phyloP scores from a whole-genome alignment of 208 protist genomes.

The Lotmaria passim region DNA sequence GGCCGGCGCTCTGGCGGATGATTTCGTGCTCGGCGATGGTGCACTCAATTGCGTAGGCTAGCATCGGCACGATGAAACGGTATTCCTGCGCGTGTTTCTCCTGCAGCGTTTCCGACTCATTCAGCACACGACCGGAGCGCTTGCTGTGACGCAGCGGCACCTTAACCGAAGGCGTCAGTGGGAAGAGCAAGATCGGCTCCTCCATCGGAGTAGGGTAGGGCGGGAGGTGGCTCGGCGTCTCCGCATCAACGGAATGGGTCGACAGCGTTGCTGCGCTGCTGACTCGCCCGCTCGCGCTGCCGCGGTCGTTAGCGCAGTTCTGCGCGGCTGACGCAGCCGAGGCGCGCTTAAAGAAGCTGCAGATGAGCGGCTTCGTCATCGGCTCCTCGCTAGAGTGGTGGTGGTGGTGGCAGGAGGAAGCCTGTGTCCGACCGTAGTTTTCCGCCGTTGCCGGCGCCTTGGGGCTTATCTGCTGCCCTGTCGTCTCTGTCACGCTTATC shows the following conservation, averaged over 20 bases:
- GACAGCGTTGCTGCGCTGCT: not conserved
- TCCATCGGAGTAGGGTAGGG: slow-evolving; percentile 19
- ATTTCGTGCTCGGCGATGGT: slow-evolving; percentile 56
- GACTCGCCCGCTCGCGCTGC: not conserved
- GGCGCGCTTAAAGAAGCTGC: slow-evolving; percentile 29
- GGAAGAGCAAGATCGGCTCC: slow-evolving; percentile 35
- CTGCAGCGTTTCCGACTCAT: slow-evolving; percentile 74
- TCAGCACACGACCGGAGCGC: slow-evolving; percentile 48
- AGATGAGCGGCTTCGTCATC: slow-evolving; percentile 37
- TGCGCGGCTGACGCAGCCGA: not conserved
- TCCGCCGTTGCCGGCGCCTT: not conserved
- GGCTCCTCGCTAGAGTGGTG: slow-evolving; percentile 9
- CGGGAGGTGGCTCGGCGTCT: not conserved
- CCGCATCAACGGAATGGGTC: not conserved
- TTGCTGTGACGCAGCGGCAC: slow-evolving; percentile 42
- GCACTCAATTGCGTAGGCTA: slow-evolving; percentile 51
- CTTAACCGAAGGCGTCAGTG: slow-evolving; percentile 41
- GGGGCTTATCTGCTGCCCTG: not conserved
- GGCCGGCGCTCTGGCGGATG: slow-evolving; percentile 16
- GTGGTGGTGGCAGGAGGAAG: not conserved
- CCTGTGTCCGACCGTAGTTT: slow-evolving; percentile 5
- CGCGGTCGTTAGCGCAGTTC: not conserved
- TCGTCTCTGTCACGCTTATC: not conserved
- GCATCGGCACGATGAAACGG: slow-evolving; percentile 54
- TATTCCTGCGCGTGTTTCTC: slow-evolving; percentile 78